phyloP scores from a whole-genome alignment of 164 flowering plant genomes.

The Umbilicus rupestris region DNA sequence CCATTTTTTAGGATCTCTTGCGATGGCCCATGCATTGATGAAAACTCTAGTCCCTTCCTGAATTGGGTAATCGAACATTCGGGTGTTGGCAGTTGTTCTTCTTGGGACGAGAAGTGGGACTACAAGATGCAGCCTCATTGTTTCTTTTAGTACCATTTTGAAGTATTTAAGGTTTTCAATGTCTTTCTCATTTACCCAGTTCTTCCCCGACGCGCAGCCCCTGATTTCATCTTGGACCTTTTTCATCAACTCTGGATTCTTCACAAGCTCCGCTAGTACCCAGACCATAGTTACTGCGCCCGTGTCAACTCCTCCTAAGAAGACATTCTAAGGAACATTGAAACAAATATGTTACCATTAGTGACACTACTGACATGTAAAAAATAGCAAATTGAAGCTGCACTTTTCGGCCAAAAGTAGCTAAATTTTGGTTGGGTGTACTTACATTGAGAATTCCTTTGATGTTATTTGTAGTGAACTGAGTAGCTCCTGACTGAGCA shows the following conservation, averaged over 20 bases:
- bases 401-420: not conserved
- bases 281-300: conserved; percentile 1
- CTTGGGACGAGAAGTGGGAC: conserved; percentile 9
- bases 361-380: too few relatives aligned
- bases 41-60: conserved; percentile 9
- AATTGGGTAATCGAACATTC: not conserved
- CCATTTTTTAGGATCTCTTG: conserved; percentile 19
- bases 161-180: not conserved
- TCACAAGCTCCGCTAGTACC: conserved; percentile 1
- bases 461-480: conserved; percentile 5
- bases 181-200: not conserved
- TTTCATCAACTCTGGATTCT: not conserved
- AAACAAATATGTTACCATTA: not conserved
- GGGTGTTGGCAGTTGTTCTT: not conserved
- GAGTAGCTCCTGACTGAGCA: not conserved
- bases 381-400: not conserved
- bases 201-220: not conserved
- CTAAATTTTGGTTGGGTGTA: not conserved
- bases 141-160: conserved; percentile 10
- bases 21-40: conserved; percentile 23
- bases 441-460: conserved; percentile 6
- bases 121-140: conserved; percentile 6
- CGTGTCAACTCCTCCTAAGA: conserved; percentile 3
- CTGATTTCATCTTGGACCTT: conserved; percentile 8
- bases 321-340: not conserved